Conservation (phyloP, 176 grass and related monocot species). For the Avena eriantha region DNA sequence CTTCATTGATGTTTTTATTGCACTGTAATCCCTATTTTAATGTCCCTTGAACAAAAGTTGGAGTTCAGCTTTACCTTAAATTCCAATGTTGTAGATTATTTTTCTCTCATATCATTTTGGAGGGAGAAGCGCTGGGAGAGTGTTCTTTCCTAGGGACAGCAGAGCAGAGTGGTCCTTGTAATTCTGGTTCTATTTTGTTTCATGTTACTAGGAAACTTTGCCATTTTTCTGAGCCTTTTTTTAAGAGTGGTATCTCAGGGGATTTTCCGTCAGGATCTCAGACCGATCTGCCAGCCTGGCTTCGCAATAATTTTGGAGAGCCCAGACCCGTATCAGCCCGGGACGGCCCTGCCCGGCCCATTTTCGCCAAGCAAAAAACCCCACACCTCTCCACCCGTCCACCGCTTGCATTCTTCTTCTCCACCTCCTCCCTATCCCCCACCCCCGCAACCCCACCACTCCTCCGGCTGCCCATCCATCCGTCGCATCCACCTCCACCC, state of each 20-base stretch:
- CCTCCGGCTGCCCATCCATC: neutral
- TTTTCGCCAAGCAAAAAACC: neutral
- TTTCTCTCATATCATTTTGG: neutral
- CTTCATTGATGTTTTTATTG: neutral
- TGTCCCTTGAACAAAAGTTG: neutral
- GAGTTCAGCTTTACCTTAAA: neutral
- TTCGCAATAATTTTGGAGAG: neutral
- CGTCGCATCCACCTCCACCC: neutral
- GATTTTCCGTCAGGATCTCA: neutral
- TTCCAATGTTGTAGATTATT: neutral
- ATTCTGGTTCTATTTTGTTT: neutral
- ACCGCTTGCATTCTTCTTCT: too few species aligned
- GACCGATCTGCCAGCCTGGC: constrained; percentile 35
- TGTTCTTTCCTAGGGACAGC: neutral
- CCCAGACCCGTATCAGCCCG: constrained; percentile 13
- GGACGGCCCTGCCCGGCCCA: constrained; percentile 37
- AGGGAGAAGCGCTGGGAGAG: too few species aligned
- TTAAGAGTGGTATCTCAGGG: neutral
- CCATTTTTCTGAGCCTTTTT: too few species aligned
- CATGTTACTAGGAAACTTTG: neutral
- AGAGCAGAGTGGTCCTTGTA: neutral
- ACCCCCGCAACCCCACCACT: neutral
- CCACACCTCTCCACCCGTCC: neutral
- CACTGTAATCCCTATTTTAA: neutral
- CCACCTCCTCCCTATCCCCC: constrained; percentile 24